A percentile compares a stretch with the other conserved stretches of the same genome.
These are phyloP conservation scores for Betula pendula DNA, from an alignment of 306 rosid species.

Conservation along the genomic window DNA sequence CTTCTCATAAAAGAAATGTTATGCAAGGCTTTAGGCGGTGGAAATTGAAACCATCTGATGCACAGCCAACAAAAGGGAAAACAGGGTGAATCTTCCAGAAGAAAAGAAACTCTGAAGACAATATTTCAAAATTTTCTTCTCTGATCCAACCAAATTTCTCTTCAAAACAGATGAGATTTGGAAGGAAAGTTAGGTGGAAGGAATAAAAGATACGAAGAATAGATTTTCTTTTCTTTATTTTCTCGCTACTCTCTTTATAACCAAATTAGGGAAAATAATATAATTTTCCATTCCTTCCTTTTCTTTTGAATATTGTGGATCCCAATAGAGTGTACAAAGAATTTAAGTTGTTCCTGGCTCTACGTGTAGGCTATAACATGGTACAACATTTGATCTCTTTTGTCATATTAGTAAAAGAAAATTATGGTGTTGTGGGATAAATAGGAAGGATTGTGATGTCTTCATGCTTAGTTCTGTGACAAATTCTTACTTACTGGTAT, in stretches of 20 bases:
- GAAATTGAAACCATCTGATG: neutral
- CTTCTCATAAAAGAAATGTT: neutral
- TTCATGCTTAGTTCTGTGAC: conserved; percentile 1
- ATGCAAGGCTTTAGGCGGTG: neutral
- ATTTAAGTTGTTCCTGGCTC: neutral
- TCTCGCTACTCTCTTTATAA: too few relatives aligned
- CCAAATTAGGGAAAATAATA: too few relatives aligned
- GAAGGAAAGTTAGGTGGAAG: too few relatives aligned
- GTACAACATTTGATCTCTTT: neutral
- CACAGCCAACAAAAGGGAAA: neutral
- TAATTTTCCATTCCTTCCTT: too few relatives aligned
- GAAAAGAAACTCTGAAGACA: too few relatives aligned
- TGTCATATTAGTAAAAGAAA: neutral
- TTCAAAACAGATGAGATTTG: neutral
- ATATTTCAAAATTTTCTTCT: neutral
- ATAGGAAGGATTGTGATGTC: neutral
- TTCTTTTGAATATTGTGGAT: too few relatives aligned
- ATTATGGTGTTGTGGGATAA: neutral
- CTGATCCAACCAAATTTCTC: neutral
- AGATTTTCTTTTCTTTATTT: too few relatives aligned
- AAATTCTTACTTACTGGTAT: conserved; percentile 12
- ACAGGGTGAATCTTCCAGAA: neutral
- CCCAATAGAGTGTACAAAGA: neutral
- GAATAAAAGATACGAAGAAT: too few relatives aligned
- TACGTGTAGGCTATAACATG: neutral